Evolutionary conservation across 225 moss, liverwort and hornwort genomes (phyloP).

Genomic region (Thuidium tamariscinum): DNA sequence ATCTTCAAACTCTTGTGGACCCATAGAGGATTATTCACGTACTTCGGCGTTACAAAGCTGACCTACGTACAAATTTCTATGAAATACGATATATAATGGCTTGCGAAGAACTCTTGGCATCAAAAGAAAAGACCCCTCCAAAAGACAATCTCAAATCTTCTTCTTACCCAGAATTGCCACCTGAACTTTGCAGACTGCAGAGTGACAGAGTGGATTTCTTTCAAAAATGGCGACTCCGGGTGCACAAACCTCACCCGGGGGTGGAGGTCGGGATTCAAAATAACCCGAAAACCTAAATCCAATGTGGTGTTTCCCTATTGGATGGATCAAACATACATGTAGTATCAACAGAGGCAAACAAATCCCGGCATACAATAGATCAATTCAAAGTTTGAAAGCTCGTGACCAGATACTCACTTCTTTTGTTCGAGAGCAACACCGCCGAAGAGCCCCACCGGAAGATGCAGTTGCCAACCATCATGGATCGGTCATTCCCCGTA

Average conservation of each 20-base stretch:
- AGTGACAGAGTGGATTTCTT: background rate
- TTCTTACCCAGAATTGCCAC: background rate
- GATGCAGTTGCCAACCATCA: conserved; percentile 41
- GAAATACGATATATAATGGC: background rate
- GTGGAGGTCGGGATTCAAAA: too few species aligned
- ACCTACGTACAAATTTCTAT: background rate
- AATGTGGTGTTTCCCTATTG: too few species aligned
- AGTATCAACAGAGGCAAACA: background rate
- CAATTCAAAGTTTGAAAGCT: background rate
- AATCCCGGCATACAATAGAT: background rate
- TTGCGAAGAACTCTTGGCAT: too few species aligned
- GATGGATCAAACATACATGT: background rate
- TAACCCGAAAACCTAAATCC: background rate
- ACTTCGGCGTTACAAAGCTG: background rate
- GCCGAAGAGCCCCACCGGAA: conserved; percentile 37
- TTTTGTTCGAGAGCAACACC: conserved; percentile 23
- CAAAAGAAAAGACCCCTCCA: too few species aligned
- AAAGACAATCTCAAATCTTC: too few species aligned
- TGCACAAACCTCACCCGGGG: background rate
- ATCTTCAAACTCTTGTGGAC: background rate
- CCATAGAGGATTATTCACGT: background rate
- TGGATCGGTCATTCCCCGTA: conserved; percentile 24
- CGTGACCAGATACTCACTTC: background rate
- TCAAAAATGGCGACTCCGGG: background rate
- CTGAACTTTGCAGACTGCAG: too few species aligned